phyloP scores from a whole-genome alignment of 305 asterid genomes.

The Andrographis paniculata region DNA sequence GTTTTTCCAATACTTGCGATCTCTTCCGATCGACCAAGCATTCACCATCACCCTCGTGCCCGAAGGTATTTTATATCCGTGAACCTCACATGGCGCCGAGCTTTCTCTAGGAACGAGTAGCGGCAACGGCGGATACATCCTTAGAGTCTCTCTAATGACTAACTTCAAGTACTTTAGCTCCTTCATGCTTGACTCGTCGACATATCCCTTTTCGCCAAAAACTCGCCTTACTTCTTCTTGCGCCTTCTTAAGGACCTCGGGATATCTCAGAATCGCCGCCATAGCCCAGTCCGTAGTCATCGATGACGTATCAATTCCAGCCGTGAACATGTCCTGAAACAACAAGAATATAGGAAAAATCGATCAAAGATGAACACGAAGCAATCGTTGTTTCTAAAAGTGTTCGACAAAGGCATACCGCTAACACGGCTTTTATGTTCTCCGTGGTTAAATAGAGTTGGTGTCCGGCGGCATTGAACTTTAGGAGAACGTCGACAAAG shows the following conservation, averaged over 20 bases:
- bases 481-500: conserved; percentile 18
- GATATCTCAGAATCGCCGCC: conserved; percentile 1
- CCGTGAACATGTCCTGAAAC: neutral
- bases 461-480: neutral
- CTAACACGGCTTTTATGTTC: conserved; percentile 10
- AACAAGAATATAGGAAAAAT: neutral
- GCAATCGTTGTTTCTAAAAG: neutral
- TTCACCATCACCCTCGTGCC: neutral
- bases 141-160: neutral
- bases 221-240: neutral
- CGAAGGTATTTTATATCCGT: neutral
- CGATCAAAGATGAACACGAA: neutral
- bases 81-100: neutral
- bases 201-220: neutral
- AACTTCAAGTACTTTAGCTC: conserved; percentile 1
- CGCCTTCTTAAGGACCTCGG: neutral
- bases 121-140: conserved; percentile 4
- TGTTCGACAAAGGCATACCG: neutral
- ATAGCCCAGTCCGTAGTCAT: neutral
- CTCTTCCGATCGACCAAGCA: conserved; percentile 11
- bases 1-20: neutral
- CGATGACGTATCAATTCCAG: conserved; percentile 5
- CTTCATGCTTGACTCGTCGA: neutral
- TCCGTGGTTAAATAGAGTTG: conserved; percentile 8
- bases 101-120: conserved; percentile 2